Evolutionary conservation across 495 filamentous ascomycete genomes (phyloP).

Genomic region (Penicillium simplicissimum): DNA sequence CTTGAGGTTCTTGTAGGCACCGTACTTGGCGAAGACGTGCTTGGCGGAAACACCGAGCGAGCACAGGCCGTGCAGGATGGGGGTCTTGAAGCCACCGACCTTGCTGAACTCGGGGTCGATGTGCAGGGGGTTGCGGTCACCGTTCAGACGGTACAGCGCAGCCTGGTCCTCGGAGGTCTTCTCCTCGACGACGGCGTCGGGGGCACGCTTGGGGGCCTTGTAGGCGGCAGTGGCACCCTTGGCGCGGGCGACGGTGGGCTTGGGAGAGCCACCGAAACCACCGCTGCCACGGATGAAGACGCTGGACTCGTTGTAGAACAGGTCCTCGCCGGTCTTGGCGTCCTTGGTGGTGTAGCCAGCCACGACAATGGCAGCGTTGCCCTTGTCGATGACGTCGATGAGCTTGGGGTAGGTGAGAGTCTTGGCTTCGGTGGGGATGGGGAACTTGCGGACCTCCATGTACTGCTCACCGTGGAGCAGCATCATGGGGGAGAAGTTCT

Average conservation of each 20-base stretch:
- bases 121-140: slow-evolving; percentile 92
- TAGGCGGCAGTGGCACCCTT: slow-evolving; percentile 78
- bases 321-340: slow-evolving; percentile 71
- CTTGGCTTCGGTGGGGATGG: slow-evolving; percentile 83
- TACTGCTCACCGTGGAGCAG: slow-evolving; percentile 98
- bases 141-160: slow-evolving; percentile 89
- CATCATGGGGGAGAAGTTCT: slow-evolving; percentile 98
- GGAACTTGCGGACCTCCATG: slow-evolving; percentile 91
- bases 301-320: slow-evolving; percentile 96
- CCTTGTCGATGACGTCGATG: slow-evolving; percentile 94
- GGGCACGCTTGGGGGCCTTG: slow-evolving; percentile 70
- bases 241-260: slow-evolving; percentile 64
- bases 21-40: slow-evolving; percentile 82
- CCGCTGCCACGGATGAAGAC: slow-evolving; percentile 91
- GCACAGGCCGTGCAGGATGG: slow-evolving; percentile 94
- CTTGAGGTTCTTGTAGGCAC: slow-evolving; percentile 90
- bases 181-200: slow-evolving; percentile 84
- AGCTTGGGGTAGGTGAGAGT: slow-evolving; percentile 82
- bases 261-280: slow-evolving; percentile 85
- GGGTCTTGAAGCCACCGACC: slow-evolving; percentile 92
- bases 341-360: slow-evolving; percentile 81
- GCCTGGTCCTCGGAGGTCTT: slow-evolving; percentile 93
- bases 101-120: slow-evolving; percentile 93
- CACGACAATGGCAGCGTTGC: slow-evolving; percentile 83
- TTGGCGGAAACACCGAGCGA: slow-evolving; percentile 92